Conservation (phyloP, 164 flowering plant species). For the Stephania japonica region DNA sequence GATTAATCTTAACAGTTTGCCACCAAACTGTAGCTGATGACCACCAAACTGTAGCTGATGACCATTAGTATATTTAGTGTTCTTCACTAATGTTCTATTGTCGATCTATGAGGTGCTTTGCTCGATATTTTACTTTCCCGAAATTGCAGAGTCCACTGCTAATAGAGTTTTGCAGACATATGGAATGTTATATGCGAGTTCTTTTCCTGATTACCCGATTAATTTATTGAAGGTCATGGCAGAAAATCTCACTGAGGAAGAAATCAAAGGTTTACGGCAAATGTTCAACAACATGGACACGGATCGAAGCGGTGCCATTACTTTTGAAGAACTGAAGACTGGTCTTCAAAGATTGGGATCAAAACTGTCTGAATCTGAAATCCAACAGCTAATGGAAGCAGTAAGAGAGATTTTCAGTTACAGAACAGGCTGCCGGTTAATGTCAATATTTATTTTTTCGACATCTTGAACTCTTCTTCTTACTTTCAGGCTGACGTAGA, state of each 20-base stretch:
- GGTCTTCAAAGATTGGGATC: constrained; percentile 87
- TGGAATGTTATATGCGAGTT: not conserved
- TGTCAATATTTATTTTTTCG: not conserved
- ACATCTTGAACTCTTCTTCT: not conserved
- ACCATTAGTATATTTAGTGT: too few species aligned
- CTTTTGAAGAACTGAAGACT: constrained; percentile 67
- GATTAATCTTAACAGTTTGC: too few species aligned
- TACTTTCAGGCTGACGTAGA: constrained; percentile 82
- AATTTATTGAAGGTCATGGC: constrained; percentile 65
- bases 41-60: too few species aligned
- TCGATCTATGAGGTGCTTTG: too few species aligned
- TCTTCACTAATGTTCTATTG: too few species aligned
- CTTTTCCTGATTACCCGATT: not conserved
- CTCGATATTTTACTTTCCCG: too few species aligned
- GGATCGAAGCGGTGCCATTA: constrained; percentile 79
- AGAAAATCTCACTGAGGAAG: constrained; percentile 72
- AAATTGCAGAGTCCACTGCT: too few species aligned
- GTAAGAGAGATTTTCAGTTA: constrained; percentile 32
- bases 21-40: too few species aligned
- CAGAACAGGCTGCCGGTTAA: not conserved
- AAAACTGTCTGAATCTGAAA: constrained; percentile 62
- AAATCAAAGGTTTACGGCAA: constrained; percentile 75
- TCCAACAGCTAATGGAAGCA: constrained; percentile 83
- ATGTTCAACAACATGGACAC: constrained; percentile 95
- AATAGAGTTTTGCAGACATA: too few species aligned